Evolutionary conservation across 192 early-diverging fungal genomes (phyloP), one percentile per base, ranked within the genome.

Genomic region (Linnemannia zychae): DNA sequence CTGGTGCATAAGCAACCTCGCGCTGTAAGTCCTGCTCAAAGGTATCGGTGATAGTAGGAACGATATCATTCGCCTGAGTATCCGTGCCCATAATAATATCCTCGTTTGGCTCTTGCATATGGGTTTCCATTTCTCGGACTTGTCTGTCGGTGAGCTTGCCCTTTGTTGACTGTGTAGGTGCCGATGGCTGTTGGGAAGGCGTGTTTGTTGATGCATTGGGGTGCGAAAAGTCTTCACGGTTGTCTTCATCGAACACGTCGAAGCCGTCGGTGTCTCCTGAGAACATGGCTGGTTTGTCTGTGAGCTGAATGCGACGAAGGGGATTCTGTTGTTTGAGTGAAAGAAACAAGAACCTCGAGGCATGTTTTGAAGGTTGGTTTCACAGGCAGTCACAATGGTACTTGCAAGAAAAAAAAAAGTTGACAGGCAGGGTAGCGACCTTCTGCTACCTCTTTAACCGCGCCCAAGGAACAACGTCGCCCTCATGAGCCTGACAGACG

Each of bases 21-120:
- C 81, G 68, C 31, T 60, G 49, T 46, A 77, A 46, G 57, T 72
- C 70, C 65, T 76, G 57, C 76, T 82, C 72, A 72, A 82, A 82
- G 15, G 33, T 28, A 46, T 82, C 81, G 12, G 81, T 77, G 31
- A 82, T 71, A 5, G 76, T 72, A 24, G 75, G 75, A 22, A 31
- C 47, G 24, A 20, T 24, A 2, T 17, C 70, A 3, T n/a, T 22
- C 5, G 53, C 47, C 31, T 34, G 20, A 1, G 52, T 75, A 33
- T 34, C 28, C 9, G 38, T 33, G n/a, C n/a, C 37, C 17, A 33
- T 38, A 16, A 47, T 24, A 47, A 47, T 37, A 33, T 46, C 40
- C 1, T 47, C n/a, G 48, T 71, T 7, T 80, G 80, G n/a, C 46
- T 74, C 24, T 85, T 77, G 48, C 68, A 71, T 33, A 79, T 60